These are phyloP conservation scores for Balamuthia mandrillaris DNA, from an alignment of 208 protist species.

Conservation along the genomic window DNA sequence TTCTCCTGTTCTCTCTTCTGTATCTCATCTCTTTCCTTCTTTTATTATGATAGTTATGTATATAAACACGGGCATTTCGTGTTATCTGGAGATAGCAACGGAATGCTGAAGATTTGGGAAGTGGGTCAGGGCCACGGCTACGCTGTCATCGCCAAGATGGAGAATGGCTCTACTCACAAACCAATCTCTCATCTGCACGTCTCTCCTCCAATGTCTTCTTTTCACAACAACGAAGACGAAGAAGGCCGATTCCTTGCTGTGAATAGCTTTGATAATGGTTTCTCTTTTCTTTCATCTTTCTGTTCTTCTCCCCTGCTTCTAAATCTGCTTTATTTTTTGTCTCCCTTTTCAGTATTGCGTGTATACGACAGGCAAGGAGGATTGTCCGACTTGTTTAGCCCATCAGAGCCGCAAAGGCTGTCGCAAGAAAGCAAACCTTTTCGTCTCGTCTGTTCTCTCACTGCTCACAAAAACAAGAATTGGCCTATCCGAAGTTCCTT, in stretches of 20 bases:
- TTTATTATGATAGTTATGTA: slow-evolving; percentile 23
- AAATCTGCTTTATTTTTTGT: background rate
- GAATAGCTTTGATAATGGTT: slow-evolving; percentile 53
- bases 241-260: slow-evolving; percentile 52
- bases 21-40: background rate
- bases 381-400: background rate
- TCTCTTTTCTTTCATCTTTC: background rate
- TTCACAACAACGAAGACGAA: background rate
- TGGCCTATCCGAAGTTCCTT: slow-evolving; percentile 55
- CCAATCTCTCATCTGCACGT: slow-evolving; percentile 28
- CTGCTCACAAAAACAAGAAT: slow-evolving; percentile 57
- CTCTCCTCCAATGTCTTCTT: background rate
- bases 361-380: background rate
- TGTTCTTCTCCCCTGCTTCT: background rate
- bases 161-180: background rate
- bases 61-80: slow-evolving; percentile 54
- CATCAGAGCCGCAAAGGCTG: background rate
- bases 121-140: background rate
- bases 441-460: slow-evolving; percentile 35
- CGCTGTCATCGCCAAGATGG: background rate
- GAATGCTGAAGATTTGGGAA: slow-evolving; percentile 52
- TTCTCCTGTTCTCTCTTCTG: background rate
- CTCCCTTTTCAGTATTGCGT: background rate
- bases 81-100: slow-evolving; percentile 47
- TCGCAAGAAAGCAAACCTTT: background rate